Evolutionary conservation across 352 stramenopile species (phyloP).

Genomic region (Peronospora farinosa): DNA sequence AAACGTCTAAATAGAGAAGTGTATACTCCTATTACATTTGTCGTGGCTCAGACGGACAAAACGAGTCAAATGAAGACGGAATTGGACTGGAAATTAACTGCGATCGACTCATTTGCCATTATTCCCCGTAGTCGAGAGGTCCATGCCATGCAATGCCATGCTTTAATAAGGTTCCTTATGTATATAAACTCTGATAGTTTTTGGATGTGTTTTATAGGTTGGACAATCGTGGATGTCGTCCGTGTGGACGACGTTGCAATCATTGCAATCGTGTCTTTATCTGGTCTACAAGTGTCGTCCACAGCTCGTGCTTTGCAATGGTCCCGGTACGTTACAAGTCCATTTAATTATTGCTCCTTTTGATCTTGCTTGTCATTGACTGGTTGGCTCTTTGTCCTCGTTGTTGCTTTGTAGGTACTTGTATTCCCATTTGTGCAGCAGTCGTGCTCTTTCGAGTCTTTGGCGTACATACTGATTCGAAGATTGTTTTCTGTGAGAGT

Average conservation of each 20-base stretch:
- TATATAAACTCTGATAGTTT: too few relatives aligned
- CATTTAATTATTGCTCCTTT: slow-evolving; percentile 26
- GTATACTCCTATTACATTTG: slow-evolving; percentile 86
- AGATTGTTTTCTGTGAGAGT: slow-evolving; percentile 92
- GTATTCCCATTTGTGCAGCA: slow-evolving; percentile 86
- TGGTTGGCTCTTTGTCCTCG: not conserved
- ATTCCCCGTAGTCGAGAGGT: slow-evolving; percentile 89
- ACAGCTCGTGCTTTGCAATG: slow-evolving; percentile 91
- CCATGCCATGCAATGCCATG: not conserved
- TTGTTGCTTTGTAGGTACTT: slow-evolving; percentile 66
- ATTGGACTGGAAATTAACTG: slow-evolving; percentile 52
- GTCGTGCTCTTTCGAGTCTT: slow-evolving; percentile 84
- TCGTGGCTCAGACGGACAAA: slow-evolving; percentile 88
- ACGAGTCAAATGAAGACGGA: slow-evolving; percentile 80
- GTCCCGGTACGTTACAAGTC: slow-evolving; percentile 36
- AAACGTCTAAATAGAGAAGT: slow-evolving; percentile 64
- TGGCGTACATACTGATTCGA: slow-evolving; percentile 50
- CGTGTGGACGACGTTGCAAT: slow-evolving; percentile 80
- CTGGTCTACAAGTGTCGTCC: slow-evolving; percentile 73
- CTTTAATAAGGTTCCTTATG: too few relatives aligned
- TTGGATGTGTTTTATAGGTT: too few relatives aligned
- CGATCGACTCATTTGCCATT: slow-evolving; percentile 47
- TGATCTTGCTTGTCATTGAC: not conserved
- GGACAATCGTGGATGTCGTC: slow-evolving; percentile 90
- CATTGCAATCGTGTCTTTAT: slow-evolving; percentile 68